Conservation (phyloP, 2,329 filamentous ascomycete genomes). For the Hypoxylon sp. region DNA sequence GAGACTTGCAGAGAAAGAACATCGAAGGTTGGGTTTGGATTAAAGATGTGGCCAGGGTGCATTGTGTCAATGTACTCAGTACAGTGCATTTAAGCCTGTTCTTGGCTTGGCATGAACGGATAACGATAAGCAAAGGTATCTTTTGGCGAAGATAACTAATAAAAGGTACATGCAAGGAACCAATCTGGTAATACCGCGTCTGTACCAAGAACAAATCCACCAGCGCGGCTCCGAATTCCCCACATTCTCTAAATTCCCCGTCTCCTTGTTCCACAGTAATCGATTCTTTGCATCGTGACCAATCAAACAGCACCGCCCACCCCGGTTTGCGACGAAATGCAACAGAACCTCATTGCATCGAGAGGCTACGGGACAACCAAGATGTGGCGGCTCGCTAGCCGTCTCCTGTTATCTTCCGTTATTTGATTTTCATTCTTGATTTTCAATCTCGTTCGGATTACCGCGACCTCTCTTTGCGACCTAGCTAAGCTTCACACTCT, state of each 20-base stretch:
- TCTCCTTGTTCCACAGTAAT: constrained; percentile 34
- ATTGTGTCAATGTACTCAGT: background rate
- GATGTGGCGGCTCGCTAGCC: constrained; percentile 41
- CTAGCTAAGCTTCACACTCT: constrained; percentile 28
- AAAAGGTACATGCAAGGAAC: constrained; percentile 21
- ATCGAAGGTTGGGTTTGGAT: constrained; percentile 6
- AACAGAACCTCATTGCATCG: constrained; percentile 39
- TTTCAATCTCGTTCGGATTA: too few relatives aligned
- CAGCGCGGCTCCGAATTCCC: constrained; percentile 31
- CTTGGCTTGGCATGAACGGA: background rate
- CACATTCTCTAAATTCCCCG: constrained; percentile 22
- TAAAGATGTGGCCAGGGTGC: constrained; percentile 13
- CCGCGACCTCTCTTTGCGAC: constrained; percentile 8
- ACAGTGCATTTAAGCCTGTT: constrained; percentile 22
- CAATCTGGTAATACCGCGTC: constrained; percentile 12
- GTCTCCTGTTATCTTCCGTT: constrained; percentile 21
- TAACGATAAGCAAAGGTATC: constrained; percentile 21
- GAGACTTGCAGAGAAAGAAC: constrained; percentile 1
- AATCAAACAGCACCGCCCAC: constrained; percentile 42
- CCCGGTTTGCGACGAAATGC: constrained; percentile 43
- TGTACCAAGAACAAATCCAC: constrained; percentile 8
- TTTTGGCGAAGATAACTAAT: background rate
- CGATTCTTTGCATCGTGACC: constrained; percentile 43
- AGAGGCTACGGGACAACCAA: constrained; percentile 40
- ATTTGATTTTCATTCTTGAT: too few relatives aligned